Evolutionary conservation across 2,329 filamentous ascomycete species (phyloP), one percentile per base, ranked within the genome.

Genomic region (Aspergillus udagawae): DNA sequence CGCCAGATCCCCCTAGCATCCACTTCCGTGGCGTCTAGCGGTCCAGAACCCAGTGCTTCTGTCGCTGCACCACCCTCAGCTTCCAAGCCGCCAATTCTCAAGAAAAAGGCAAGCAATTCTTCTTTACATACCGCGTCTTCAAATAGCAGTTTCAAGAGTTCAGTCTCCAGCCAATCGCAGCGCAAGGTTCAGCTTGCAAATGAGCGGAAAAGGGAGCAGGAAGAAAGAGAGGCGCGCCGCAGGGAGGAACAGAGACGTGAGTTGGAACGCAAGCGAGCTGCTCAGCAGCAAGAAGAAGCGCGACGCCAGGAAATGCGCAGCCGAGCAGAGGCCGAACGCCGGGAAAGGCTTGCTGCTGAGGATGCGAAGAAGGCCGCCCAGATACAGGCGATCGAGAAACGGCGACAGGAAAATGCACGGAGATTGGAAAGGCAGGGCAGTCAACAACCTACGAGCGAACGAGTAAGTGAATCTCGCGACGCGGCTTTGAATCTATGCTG

Each of bases 191-290:
- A 92, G 23, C 86, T 92, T 54, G 80, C 89, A 50, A 90, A 88
- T 2, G 89, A 90, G 42, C 88, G 86, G 68, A 92, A 92, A 73
- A 93, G 89, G 70, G 91, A 96, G 71, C 88, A 85, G 70, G 92
- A 96, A 65, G 91, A 95, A 69, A 85, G 86, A 50, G 90, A 92
- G 62, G 85, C 86, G 14, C 87, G 92, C 66, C 85, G 87, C 51
- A 93, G 91, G 68, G 86, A 87, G 8, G 90, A 95, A 21, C 86
- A 88, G 41, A 96, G 95, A 74, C 83, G 86, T 17, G 90, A 95
- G 66, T 78, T 89, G 35, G 91, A 96, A 70, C 86, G 89, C 50
- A 91, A 92, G 75, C 83, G 89, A 58, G 84, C 84, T 50, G 85
- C 83, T 41, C 75, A 79, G 52, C 69, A 73, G 54, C 71, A 83